Base-by-base conservation (phyloP, 2,329 filamentous ascomycete species). In the Aureobasidium sp. region DNA sequence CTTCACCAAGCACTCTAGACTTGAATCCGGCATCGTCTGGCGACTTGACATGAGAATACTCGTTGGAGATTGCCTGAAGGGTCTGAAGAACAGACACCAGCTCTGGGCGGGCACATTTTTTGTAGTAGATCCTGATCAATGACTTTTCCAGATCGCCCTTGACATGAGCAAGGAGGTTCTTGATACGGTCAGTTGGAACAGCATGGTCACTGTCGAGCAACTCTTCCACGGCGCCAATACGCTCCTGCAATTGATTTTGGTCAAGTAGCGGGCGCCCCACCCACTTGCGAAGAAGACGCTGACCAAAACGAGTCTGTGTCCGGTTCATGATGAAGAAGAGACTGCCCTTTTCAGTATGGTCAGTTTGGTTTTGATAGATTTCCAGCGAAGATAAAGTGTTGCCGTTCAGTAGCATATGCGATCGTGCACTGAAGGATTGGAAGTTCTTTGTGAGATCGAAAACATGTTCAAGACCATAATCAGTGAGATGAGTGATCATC, bases 391-490 rank as follows among this genome's bases (percentile, higher is more conserved):
- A 91, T 32, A 98, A 73, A 0, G 91, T 96, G 52, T 95, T 98
- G 39, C 91, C 93, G 64, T 94, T 96, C 56, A 98, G 75, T 3
- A 97, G 76, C 93, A 98, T 97, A 64, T 97, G 90, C 12, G 91
- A 90, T 32, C 90, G 79, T 6, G 90, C 88, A 61, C 88, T 95
- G 71, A 98, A 98, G 2, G 90, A 89, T 61, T 95, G 86, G 64
- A 98, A 98, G 71, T 97, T 95, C 62, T 95, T 95, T 1, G 93
- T 97, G 38, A 98, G 73, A 63, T 95, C 86, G 62, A 98, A 95
- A 50, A 98, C 88, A 72, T 97, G 90, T 68, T 97, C 86, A 17
- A 98, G 76, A 0, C 90, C 90, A 66, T 96, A 98, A 59, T 95
- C 90, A 16, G 83, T 84, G 61, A 98, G 75, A 64, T 98, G 90